Evolutionary conservation across 768 basidiomycete species (phyloP).

Genomic region (Leccinum subgranulosum): DNA sequence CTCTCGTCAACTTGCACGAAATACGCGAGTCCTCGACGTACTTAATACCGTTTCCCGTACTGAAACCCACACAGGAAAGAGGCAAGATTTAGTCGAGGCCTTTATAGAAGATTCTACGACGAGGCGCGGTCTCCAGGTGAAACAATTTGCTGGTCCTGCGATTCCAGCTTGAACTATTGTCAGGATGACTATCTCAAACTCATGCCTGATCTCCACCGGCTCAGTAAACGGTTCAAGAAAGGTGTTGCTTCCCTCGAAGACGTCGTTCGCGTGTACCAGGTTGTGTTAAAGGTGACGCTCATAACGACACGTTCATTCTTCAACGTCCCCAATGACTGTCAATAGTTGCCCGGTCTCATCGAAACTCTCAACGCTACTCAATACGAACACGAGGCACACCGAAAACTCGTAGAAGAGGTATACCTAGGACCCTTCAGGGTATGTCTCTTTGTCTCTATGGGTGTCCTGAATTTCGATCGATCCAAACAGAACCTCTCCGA

Average conservation of each 20-base stretch:
- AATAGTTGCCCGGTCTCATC: conserved; percentile 73
- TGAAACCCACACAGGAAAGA: conserved; percentile 51
- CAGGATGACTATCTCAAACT: conserved; percentile 85
- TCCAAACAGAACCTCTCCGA: conserved; percentile 53
- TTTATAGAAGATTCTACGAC: conserved; percentile 78
- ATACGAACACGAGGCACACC: conserved; percentile 44
- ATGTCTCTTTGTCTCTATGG: conserved; percentile 9
- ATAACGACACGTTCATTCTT: neutral
- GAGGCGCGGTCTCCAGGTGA: conserved; percentile 73
- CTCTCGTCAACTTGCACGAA: conserved; percentile 88
- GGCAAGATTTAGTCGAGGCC: conserved; percentile 84
- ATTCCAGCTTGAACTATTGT: neutral
- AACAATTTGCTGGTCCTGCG: neutral
- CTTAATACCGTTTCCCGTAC: neutral
- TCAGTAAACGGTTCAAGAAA: conserved; percentile 90
- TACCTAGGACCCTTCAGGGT: conserved; percentile 67
- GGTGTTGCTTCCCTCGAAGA: conserved; percentile 85
- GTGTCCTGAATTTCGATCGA: neutral
- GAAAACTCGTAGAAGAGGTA: conserved; percentile 58
- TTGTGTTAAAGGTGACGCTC: conserved; percentile 66
- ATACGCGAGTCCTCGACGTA: conserved; percentile 57
- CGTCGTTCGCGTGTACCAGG: conserved; percentile 94
- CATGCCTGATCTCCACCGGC: conserved; percentile 92
- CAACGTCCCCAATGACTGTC: neutral
- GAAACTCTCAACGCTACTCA: conserved; percentile 54